Evolutionary conservation across 306 rosid species (phyloP), one percentile per base, ranked within the genome.

Genomic region (Dalbergia cultrata): DNA sequence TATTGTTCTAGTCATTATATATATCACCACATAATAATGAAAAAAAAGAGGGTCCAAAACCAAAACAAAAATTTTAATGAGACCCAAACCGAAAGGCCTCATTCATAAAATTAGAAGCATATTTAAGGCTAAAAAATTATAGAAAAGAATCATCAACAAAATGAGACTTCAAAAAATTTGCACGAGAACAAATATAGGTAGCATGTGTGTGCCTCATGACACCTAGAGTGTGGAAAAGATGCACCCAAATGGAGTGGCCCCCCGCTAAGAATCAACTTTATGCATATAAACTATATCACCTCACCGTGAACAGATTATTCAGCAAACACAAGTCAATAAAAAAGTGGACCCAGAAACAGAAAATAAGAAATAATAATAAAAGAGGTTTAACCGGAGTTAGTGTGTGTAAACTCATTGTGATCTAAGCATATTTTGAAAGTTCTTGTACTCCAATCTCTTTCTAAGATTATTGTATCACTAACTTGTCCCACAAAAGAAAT

Each of bases 311-410:
- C n/a, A 56, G 21, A 56, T 41, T 56, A 57, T 43, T 66, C 57
- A 53, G 74, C 65, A 13, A 53, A 76, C 19, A 74, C 54, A 57
- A 35, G 37, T 9, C 14, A 61, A 9, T 61, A 35, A 31, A 61
- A 39, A n/a, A 16, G 14, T 19, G 26, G 76, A 45, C 9, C 5
- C 11, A n/a, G 5, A 61, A 8, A 63, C 41, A n/a, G 9, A 37
- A 53, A 35, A 71, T 16, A 13, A 22, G 26, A 22, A 22, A 22
- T 22, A 22, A 22, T 22, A 22, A 22, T 22, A 22, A 22, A 22
- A 22, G 26, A 22, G 1, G 26, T 22, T 22, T 22, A 22, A 22
- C 26, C 1, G 26, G 26, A 22, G 26, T 22, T 22, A 22, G 26
- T 35, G 54, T n/a, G 35, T 2, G 4, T 6, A 5, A 60, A 44